Base-by-base conservation (phyloP, 1,284 basidiomycete species). In the Xerocomus amazonicus region DNA sequence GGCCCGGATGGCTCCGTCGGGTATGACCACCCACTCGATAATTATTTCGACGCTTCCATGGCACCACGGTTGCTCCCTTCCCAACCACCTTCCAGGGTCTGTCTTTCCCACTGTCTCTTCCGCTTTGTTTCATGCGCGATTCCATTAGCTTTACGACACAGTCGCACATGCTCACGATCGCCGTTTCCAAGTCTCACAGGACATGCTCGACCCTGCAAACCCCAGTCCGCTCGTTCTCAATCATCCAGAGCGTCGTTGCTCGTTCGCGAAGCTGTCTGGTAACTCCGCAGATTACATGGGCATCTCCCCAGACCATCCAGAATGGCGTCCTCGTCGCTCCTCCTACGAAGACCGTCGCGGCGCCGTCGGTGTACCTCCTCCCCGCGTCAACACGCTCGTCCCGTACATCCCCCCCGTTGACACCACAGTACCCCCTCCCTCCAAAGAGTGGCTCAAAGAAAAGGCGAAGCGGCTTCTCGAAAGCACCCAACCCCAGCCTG, bases 141-240 rank as follows among this genome's bases (percentile, higher is more conserved):
- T 44, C 43, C 10, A 36, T 17, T 32, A 65, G 63, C 58, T 68
- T 31, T 66, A 68, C 41, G 57, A 66, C 10, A 49, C 66, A 9
- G 42, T 68, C 13, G 66, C 65, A 32, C 48, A 43, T 34, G 51
- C 61, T 2, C 55, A 66, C 23, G 65, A 68, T 54, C 35, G 51
- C 31, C 59, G 39, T 26, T 60, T 53, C 46, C 40, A 44, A 16
- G 27, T 55, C 31, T 23, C 45, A 1, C 40, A 40, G 5, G 47
- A 51, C 46, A 44, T 47, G 48, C 28, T 51, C 54, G 61, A 63
- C 54, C 60, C 47, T 2, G 48, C 55, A 26, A 47, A 47, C 42
- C 16, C 59, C 6, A 41, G 44, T 9, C 46, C 51, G 9, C 36
- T 56, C 27, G 23, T 41, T 17, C 43, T 47, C 40, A 31, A 48